Percentiles rank a stretch among this genome's conserved stretches.
phyloP scores from a whole-genome alignment of 768 basidiomycete genomes.

The Kwoniella pini region DNA sequence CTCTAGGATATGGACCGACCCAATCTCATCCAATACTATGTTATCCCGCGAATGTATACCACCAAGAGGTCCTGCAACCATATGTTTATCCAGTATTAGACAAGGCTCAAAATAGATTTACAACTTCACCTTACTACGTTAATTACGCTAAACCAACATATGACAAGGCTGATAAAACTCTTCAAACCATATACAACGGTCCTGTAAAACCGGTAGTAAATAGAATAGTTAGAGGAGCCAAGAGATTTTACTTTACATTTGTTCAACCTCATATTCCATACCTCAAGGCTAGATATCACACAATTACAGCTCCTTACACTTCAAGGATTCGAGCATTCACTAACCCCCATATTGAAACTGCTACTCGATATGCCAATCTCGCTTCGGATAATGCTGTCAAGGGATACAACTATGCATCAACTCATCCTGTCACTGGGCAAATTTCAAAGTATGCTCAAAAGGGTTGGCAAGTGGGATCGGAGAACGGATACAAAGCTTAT shows the following conservation, averaged over 20 bases:
- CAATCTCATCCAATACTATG: constrained; percentile 34
- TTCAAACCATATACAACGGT: constrained; percentile 20
- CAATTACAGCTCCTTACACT: constrained; percentile 38
- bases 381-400: constrained; percentile 16
- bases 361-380: constrained; percentile 18
- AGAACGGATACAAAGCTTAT: constrained; percentile 31
- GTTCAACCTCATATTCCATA: constrained; percentile 44
- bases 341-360: constrained; percentile 34
- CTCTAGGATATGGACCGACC: constrained; percentile 32
- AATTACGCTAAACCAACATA: constrained; percentile 30
- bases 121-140: constrained; percentile 29
- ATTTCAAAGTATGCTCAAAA: constrained; percentile 29
- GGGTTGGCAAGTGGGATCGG: constrained; percentile 15
- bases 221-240: constrained; percentile 22
- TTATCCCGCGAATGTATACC: constrained; percentile 47
- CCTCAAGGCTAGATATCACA: constrained; percentile 18
- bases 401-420: constrained; percentile 25
- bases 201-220: constrained; percentile 31
- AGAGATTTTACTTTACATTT: constrained; percentile 40
- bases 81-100: constrained; percentile 49
- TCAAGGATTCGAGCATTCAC: constrained; percentile 22
- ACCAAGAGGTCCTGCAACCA: constrained; percentile 41
- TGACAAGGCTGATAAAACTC: not conserved
- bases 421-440: constrained; percentile 39
- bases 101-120: constrained; percentile 4